phyloP scores from a whole-genome alignment of 164 flowering plant species.

The Aristolochia californica region DNA sequence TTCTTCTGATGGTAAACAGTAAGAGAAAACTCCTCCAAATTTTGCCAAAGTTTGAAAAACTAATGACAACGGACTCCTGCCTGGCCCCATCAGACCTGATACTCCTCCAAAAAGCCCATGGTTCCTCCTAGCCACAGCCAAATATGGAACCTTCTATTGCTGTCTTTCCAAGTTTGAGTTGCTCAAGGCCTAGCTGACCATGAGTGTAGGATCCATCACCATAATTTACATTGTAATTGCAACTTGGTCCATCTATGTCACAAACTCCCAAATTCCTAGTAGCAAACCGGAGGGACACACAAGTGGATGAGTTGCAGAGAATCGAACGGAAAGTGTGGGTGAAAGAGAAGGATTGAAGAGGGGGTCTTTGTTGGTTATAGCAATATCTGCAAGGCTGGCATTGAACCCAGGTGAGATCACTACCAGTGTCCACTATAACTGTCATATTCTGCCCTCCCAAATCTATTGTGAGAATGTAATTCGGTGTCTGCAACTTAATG shows the following conservation, averaged over 20 bases:
- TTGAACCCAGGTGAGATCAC: conserved; percentile 87
- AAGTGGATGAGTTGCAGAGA: conserved; percentile 48
- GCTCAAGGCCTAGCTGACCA: conserved; percentile 51
- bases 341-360: conserved; percentile 54
- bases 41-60: conserved; percentile 41
- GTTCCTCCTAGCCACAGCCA: conserved; percentile 71
- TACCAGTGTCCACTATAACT: conserved; percentile 80
- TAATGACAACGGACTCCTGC: conserved; percentile 55
- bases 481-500: conserved; percentile 41
- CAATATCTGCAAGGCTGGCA: conserved; percentile 70
- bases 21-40: conserved; percentile 74
- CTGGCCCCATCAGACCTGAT: conserved; percentile 71
- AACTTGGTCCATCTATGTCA: conserved; percentile 17
- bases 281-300: conserved; percentile 36
- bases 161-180: conserved; percentile 32
- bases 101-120: conserved; percentile 71
- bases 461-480: conserved; percentile 54
- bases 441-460: conserved; percentile 48
- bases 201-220: conserved; percentile 77
- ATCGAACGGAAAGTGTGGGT: conserved; percentile 39
- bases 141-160: conserved; percentile 36
- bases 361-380: conserved; percentile 62
- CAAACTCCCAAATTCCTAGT: conserved; percentile 44
- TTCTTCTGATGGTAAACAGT: conserved; percentile 68
- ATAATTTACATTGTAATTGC: conserved; percentile 50